phyloP scores from a whole-genome alignment of 768 basidiomycete species.

The Mycena epipterygia region DNA sequence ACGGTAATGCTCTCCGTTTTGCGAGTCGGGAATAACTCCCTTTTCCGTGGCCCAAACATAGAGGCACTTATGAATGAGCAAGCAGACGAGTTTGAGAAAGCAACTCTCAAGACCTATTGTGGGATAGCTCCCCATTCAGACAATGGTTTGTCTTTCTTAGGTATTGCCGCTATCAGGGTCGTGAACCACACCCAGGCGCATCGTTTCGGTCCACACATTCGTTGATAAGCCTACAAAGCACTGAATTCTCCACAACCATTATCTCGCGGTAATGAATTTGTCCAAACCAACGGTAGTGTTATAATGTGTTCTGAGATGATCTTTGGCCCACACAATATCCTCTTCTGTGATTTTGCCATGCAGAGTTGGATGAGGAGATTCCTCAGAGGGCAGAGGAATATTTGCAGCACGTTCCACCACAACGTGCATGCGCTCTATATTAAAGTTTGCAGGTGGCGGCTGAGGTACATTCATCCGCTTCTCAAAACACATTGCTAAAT shows the following conservation, averaged over 20 bases:
- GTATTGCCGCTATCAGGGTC: too few relatives aligned
- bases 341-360: not conserved
- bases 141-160: too few relatives aligned
- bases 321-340: too few relatives aligned
- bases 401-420: not conserved
- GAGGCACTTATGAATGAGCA: too few relatives aligned
- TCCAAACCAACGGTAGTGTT: not conserved
- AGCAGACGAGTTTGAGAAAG: not conserved
- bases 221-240: not conserved
- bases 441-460: not conserved
- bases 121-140: too few relatives aligned
- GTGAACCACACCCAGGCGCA: too few relatives aligned
- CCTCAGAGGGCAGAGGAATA: not conserved
- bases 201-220: too few relatives aligned
- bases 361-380: not conserved
- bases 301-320: not conserved
- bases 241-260: not conserved
- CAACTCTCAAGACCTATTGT: not conserved
- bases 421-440: not conserved
- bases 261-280: not conserved
- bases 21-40: slow-evolving; percentile 32
- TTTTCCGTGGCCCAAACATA: slow-evolving; percentile 1
- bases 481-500: not conserved
- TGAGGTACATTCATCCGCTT: not conserved
- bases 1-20: too few relatives aligned